phyloP scores from a whole-genome alignment of 257 asterid genomes.

The Salvia rosmarinus region DNA sequence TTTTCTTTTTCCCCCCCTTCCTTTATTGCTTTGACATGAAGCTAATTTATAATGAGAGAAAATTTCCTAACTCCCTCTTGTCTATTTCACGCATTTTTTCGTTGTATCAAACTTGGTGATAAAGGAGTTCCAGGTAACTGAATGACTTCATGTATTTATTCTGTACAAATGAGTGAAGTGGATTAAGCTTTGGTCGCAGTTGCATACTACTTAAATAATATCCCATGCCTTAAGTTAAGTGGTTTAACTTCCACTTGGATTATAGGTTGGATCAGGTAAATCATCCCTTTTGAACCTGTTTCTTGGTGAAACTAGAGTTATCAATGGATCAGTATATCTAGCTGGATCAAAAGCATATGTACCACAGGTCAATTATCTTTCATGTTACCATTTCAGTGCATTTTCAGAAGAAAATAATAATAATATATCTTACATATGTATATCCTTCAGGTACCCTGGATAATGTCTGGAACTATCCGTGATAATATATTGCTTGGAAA shows the following conservation, averaged over 20 bases:
- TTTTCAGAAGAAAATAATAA: not conserved
- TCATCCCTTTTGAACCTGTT: conserved; percentile 79
- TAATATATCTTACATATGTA: conserved; percentile 22
- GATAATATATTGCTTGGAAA: conserved; percentile 87
- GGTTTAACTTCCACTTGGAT: conserved; percentile 16
- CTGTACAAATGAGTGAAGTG: not conserved
- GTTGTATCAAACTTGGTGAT: no score
- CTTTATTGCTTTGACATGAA: no score
- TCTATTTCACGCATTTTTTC: no score
- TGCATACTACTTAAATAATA: not conserved
- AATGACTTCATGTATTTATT: not conserved
- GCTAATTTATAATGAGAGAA: no score
- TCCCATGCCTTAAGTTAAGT: not conserved
- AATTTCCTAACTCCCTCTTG: no score
- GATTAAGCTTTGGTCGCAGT: not conserved
- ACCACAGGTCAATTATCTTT: conserved; percentile 70
- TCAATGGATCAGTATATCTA: conserved; percentile 57
- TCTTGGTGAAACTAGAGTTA: conserved; percentile 74
- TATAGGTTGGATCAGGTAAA: conserved; percentile 97
- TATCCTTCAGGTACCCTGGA: conserved; percentile 81
- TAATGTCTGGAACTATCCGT: conserved; percentile 90
- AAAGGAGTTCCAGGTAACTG: no score
- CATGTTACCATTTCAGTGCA: conserved; percentile 14
- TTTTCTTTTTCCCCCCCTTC: no score
- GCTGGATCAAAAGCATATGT: conserved; percentile 77